phyloP scores from a whole-genome alignment of 345 rosid genomes.

The Dipteronia sinensis region DNA sequence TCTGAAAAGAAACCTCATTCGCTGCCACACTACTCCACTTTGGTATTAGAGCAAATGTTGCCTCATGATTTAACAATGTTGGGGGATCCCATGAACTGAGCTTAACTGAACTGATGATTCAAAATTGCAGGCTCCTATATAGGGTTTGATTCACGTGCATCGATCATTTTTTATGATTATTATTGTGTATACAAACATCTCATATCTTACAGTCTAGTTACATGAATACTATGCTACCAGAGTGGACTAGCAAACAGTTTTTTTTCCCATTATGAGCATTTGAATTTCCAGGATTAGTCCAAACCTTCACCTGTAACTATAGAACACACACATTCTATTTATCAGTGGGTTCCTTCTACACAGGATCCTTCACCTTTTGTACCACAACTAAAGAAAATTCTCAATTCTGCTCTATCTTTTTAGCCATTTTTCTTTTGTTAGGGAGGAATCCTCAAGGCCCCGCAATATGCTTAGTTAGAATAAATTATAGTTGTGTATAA shows the following conservation, averaged over 20 bases:
- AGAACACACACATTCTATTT: neutral
- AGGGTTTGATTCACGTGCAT: neutral
- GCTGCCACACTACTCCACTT: neutral
- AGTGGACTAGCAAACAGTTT: neutral
- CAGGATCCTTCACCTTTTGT: neutral
- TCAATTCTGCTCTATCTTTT: too few species aligned
- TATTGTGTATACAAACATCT: neutral
- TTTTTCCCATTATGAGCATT: neutral
- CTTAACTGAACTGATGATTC: neutral
- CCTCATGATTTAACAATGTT: too few species aligned
- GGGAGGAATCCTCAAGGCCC: too few species aligned
- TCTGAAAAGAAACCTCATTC: neutral
- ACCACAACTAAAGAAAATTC: neutral
- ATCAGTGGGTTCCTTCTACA: too few species aligned
- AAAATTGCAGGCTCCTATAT: neutral
- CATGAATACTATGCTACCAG: neutral
- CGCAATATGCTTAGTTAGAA: too few species aligned
- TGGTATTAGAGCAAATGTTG: too few species aligned
- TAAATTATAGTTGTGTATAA: too few species aligned
- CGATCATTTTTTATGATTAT: neutral
- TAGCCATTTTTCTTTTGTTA: too few species aligned
- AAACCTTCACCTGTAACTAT: neutral
- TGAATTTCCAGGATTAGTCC: neutral
- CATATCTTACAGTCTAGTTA: neutral
- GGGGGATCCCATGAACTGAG: too few species aligned